A percentile compares a stretch with the other conserved stretches of the same genome.
Conservation (phyloP, 2,329 filamentous ascomycete species). For the Diplocarpon mali region DNA sequence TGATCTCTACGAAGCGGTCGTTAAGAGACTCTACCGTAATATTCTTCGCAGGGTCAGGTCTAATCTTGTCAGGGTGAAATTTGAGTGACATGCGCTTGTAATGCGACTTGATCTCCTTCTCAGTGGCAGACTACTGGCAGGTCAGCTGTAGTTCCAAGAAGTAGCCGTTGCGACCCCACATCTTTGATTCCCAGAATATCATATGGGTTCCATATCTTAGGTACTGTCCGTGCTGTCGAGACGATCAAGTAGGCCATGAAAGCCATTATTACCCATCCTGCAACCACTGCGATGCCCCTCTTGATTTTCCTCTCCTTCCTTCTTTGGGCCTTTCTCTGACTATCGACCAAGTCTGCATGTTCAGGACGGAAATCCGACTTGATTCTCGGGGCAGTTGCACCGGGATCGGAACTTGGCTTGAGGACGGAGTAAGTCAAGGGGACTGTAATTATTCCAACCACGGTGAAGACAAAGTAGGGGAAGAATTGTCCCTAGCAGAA, state of each 20-base stretch:
- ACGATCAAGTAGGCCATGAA: conserved; percentile 88
- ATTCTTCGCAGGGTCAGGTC: conserved; percentile 75
- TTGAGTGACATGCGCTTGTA: conserved; percentile 81
- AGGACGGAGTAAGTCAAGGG: conserved; percentile 84
- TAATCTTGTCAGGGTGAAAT: conserved; percentile 87
- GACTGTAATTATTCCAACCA: conserved; percentile 76
- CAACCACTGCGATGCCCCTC: conserved; percentile 62
- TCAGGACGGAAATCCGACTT: conserved; percentile 69
- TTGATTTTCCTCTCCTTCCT: conserved; percentile 83
- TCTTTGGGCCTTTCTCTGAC: conserved; percentile 75
- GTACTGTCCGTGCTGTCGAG: conserved; percentile 57
- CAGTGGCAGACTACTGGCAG: conserved; percentile 54
- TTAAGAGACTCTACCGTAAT: conserved; percentile 79
- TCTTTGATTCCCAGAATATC: conserved; percentile 82
- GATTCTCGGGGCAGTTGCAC: conserved; percentile 73
- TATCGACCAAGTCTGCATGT: conserved; percentile 73
- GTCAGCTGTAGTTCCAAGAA: conserved; percentile 14
- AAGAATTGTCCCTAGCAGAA: conserved; percentile 83
- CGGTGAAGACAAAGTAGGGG: conserved; percentile 94
- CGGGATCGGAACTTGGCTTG: conserved; percentile 63
- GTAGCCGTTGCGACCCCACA: conserved; percentile 34
- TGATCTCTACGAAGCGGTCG: conserved; percentile 83
- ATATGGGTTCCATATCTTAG: conserved; percentile 93
- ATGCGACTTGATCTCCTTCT: conserved; percentile 84
- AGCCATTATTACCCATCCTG: conserved; percentile 74